Evolutionary conservation across 352 stramenopile species (phyloP), one percentile per base, ranked within the genome.

Genomic region (Globisporangium echinulatum): DNA sequence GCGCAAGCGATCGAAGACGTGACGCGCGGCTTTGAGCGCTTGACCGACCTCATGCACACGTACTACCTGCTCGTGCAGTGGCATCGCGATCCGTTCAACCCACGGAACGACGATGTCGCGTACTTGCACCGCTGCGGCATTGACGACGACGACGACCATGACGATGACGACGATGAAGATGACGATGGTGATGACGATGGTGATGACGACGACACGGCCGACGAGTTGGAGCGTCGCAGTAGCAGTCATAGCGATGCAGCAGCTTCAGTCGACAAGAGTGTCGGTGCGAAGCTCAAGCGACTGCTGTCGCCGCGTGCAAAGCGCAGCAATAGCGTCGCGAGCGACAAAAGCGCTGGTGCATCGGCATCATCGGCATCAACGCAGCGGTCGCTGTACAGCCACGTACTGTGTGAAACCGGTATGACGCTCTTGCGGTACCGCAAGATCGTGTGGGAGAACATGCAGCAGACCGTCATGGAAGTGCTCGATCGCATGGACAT

Each of bases 51-150:
- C 40, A 86, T 97, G 73, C 87, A 97, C 70, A 92, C 76, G 3
- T 94, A 96, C 48, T 96, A 96, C 63, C 51, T 94, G 38, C 68
- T 96, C 42, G 84, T 90, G 1, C 87, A 97, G 54, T 97, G 88
- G 89, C 89, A 97, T 69, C 79, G 79, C 15, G 74, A 89, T 57
- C 82, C 87, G 7, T 94, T 96, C 46, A 90, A 93, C 52, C 72
- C 81, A 3, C 72, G 69, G 11, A 94, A 93, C 48, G 80, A 92
- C 37, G 75, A 86, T 38, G 37, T 79, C 11, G 65, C 58, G 14
- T 94, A 91, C 51, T 67, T 96, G 10, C 85, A 96, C 63, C 74
- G 87, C 8, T 92, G 82, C 10, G 82, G 79, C 25, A 90, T 93
- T 51, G 83, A 96, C 42, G 78, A 89, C 13, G 79, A 89, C 25